Evolutionary conservation across 441 rosid genomes (phyloP), one percentile per base, ranked within the genome.

Genomic region (Daphne laureola): DNA sequence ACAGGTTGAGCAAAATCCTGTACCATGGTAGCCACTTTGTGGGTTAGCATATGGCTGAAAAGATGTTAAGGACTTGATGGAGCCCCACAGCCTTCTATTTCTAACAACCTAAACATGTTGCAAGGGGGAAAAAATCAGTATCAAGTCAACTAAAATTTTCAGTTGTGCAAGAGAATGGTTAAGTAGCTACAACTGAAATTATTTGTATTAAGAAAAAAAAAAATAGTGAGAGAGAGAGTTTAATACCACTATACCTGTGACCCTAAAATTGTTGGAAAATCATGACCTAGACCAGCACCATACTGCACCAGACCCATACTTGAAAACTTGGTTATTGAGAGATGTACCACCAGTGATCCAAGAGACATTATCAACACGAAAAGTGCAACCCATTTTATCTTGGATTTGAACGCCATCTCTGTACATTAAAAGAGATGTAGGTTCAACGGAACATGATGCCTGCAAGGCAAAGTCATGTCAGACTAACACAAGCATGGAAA

Each of bases 41-140:
- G 97, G 90, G 61, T 81, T 88, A 46, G 96, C 96, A 77, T 86
- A 91, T 21, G 98, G 99, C 70, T 84, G 89, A 76, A 95, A 78
- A n/a, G 87, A 73, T 64, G 63, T 80, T 58, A 95, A 65, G 6
- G 87, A 61, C 78, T 79, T 91, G 27, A 91, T 82, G 69, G 66
- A 63, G 2, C 95, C 85, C 99, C 99, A 95, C 35, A 95, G 63
- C 73, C 72, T 84, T 61, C 76, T 80, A 71, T 74, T 88, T 55
- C 78, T 76, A 66, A 63, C 53, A 62, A 58, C 71, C 98, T 90
- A 65, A 72, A 46, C 55, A 72, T 55, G 52, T 31, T 5, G 8
- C 38, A 31, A 31, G 15, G 54, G 70, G 18, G 55, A 57, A 21
- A 14, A 12, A 63, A 55, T 15, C 56, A 11, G 45, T 26, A 60